Evolutionary conservation across 1,139 yeast species (phyloP).

Genomic region (Scheffersomyces cryptocercus): DNA sequence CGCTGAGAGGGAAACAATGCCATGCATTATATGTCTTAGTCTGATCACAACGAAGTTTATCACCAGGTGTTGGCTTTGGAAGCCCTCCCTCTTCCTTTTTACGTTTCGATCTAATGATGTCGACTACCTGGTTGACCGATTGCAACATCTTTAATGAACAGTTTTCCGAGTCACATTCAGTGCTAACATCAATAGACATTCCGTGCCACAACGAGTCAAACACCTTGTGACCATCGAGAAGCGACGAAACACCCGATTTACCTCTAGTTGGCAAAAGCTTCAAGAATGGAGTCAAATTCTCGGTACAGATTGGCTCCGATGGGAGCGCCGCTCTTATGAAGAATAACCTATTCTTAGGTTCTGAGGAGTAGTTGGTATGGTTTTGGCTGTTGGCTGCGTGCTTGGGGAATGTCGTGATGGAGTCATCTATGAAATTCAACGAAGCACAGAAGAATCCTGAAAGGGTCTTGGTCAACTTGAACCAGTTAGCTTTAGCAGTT

Average conservation of each 20-base stretch:
- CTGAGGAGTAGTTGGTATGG: conserved; percentile 34
- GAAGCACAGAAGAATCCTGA: conserved; percentile 97
- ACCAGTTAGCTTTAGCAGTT: conserved; percentile 70
- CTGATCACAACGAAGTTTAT: conserved; percentile 69
- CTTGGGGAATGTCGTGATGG: conserved; percentile 75
- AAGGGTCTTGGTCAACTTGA: conserved; percentile 65
- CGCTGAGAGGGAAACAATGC: conserved; percentile 78
- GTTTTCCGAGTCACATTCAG: conserved; percentile 44
- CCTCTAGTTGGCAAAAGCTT: conserved; percentile 92
- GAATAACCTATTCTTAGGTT: conserved; percentile 45
- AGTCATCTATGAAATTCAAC: conserved; percentile 78
- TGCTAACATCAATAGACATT: conserved; percentile 82
- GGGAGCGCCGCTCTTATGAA: conserved; percentile 86
- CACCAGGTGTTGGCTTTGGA: conserved; percentile 76
- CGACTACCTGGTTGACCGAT: conserved; percentile 71
- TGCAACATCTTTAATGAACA: conserved; percentile 66
- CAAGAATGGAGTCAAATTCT: conserved; percentile 90
- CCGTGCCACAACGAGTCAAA: conserved; percentile 95
- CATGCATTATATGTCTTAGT: conserved; percentile 55
- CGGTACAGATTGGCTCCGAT: conserved; percentile 95
- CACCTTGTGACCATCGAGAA: conserved; percentile 92
- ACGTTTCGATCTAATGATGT: conserved; percentile 66
- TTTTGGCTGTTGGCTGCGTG: conserved; percentile 12
- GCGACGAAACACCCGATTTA: conserved; percentile 81
- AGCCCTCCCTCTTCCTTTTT: conserved; percentile 64